A percentile compares a stretch with the other conserved stretches of the same genome.
Evolutionary conservation across 345 rosid species (phyloP).

Genomic region (Eucalyptus pauciflora): DNA sequence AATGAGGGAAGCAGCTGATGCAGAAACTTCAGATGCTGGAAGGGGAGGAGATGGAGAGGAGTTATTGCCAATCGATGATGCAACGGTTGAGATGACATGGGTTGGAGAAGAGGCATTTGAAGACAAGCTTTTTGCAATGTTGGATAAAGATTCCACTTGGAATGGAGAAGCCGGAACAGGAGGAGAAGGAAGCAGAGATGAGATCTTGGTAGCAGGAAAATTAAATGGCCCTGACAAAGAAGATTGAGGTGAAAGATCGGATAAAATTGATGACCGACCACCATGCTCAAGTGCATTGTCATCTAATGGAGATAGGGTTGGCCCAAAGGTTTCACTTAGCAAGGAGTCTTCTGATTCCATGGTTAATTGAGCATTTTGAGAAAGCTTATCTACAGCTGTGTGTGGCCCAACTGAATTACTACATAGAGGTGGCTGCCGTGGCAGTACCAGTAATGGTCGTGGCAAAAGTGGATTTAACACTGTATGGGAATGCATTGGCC

Average conservation of each 20-base stretch:
- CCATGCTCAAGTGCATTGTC: not conserved
- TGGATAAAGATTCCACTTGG: not conserved
- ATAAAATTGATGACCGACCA: not conserved
- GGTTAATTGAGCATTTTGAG: not conserved
- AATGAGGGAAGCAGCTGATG: not conserved
- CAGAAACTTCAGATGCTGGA: not conserved
- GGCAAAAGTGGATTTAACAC: not conserved
- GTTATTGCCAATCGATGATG: not conserved
- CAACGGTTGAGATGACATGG: not conserved
- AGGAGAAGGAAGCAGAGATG: not conserved
- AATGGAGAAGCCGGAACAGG: not conserved
- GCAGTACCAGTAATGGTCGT: not conserved
- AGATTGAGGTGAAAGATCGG: not conserved
- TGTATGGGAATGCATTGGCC: constrained; percentile 2
- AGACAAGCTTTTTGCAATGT: not conserved
- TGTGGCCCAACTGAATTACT: not conserved
- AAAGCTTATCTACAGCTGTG: not conserved
- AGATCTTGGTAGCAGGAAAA: not conserved
- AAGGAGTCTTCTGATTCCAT: not conserved
- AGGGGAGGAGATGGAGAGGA: not conserved
- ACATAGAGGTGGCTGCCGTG: not conserved
- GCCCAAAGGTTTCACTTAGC: not conserved
- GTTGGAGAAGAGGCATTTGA: not conserved
- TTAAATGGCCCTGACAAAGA: not conserved
- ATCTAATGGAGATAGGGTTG: not conserved